Conservation (phyloP, 202 grass and related monocot species). For the Bolboschoenoplectus hybrid region DNA sequence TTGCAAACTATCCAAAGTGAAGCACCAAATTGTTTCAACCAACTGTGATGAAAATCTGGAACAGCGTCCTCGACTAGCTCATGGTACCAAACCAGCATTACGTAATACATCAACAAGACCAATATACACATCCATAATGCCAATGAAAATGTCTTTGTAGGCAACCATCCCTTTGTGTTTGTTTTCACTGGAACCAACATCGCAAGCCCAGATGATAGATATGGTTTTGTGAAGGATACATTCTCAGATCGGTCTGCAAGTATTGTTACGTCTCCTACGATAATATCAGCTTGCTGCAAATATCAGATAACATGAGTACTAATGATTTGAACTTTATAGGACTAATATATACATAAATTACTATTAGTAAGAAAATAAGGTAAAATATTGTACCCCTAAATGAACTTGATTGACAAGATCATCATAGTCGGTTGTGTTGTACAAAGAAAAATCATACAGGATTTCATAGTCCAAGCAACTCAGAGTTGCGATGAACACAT, state of each 20-base stretch:
- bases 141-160: constrained; percentile 18
- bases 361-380: background rate
- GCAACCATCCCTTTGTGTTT: constrained; percentile 9
- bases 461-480: constrained; percentile 13
- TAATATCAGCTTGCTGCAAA: constrained; percentile 28
- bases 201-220: constrained; percentile 25
- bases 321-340: background rate
- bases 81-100: constrained; percentile 13
- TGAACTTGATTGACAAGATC: background rate
- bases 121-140: constrained; percentile 33
- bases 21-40: constrained; percentile 23
- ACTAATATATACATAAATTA: background rate
- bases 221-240: constrained; percentile 38
- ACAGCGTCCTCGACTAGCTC: background rate
- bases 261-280: constrained; percentile 33
- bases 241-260: background rate
- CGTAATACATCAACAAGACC: background rate
- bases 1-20: constrained; percentile 40
- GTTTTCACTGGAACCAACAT: constrained; percentile 35
- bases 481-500: constrained; percentile 14
- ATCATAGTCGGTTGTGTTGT: background rate
- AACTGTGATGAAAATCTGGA: background rate
- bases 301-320: background rate
- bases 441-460: background rate
- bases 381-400: background rate